These are phyloP conservation scores for Pleurotus ostreatus DNA, from an alignment of 768 basidiomycete species.

Conservation along the genomic window DNA sequence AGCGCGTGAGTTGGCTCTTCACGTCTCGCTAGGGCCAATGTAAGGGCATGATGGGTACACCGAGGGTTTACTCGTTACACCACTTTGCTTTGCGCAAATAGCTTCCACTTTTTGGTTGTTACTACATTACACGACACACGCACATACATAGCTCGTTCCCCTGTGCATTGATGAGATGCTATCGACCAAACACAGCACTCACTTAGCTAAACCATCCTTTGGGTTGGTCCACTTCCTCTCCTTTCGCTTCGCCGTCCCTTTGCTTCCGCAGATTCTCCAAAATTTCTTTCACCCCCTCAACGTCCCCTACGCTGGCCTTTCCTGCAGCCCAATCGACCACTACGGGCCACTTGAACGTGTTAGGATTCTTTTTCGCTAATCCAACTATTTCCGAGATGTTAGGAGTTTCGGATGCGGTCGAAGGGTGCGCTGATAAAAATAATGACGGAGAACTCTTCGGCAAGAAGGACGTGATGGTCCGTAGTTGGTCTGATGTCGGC, in stretches of 20 bases:
- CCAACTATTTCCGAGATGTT: conserved; percentile 41
- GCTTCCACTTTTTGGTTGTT: no score
- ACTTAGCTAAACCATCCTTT: conserved; percentile 52
- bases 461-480: conserved; percentile 62
- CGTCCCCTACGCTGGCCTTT: conserved; percentile 58
- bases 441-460: conserved; percentile 33
- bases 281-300: conserved; percentile 65
- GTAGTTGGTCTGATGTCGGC: conserved; percentile 67
- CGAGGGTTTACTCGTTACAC: no score
- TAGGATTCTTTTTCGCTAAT: conserved; percentile 52
- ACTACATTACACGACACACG: no score
- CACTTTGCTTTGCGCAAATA: no score
- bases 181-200: no score
- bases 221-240: conserved; percentile 40
- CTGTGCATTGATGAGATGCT: no score
- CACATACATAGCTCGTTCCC: no score
- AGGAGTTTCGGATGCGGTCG: conserved; percentile 35
- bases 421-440: conserved; percentile 64
- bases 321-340: conserved; percentile 77
- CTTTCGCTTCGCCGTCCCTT: conserved; percentile 59
- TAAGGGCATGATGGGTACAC: no score
- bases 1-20: no score
- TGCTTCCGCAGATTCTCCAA: conserved; percentile 61
- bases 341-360: conserved; percentile 71
- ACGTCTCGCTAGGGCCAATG: no score